Evolutionary conservation across 163 green algal genomes (phyloP).

Genomic region (Scenedesmus sp.): DNA sequence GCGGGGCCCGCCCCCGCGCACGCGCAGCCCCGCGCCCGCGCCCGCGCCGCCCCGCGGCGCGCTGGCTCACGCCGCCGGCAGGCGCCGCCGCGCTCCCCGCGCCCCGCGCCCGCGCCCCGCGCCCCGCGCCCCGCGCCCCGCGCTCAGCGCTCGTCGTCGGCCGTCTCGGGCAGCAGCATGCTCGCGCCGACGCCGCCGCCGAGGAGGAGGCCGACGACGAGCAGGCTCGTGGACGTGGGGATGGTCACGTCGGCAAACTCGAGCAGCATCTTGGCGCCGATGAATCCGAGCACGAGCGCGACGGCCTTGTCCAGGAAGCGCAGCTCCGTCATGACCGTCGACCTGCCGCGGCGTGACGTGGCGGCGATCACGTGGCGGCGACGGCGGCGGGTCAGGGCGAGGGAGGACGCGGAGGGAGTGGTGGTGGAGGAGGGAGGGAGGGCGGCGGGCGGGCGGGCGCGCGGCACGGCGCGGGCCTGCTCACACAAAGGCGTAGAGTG

Average conservation of each 20-base stretch:
- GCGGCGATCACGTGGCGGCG: too few relatives aligned
- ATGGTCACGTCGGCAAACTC: conserved; percentile 80
- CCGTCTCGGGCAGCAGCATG: conserved; percentile 45
- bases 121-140: too few relatives aligned
- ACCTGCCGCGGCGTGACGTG: too few relatives aligned
- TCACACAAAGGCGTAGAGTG: conserved; percentile 88
- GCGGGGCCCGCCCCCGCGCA: too few relatives aligned
- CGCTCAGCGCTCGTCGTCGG: neutral
- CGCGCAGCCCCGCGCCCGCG: too few relatives aligned
- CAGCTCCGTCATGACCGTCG: conserved; percentile 69
- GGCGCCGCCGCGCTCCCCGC: too few relatives aligned
- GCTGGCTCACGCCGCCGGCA: neutral
- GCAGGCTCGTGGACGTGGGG: conserved; percentile 77
- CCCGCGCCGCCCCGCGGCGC: too few relatives aligned
- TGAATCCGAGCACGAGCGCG: conserved; percentile 88
- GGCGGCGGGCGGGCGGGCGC: neutral
- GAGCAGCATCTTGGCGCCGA: conserved; percentile 89
- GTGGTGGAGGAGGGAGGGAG: too few relatives aligned
- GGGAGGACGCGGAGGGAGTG: neutral
- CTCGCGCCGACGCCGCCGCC: conserved; percentile 68
- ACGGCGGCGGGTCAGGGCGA: neutral
- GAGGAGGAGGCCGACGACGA: conserved; percentile 70
- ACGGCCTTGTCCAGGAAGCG: conserved; percentile 88
- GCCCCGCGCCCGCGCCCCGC: too few relatives aligned
- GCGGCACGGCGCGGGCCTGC: too few relatives aligned